Evolutionary conservation across 1,284 basidiomycete genomes (phyloP), one percentile per base, ranked within the genome.

Genomic region (Ganoderma resinaceum): DNA sequence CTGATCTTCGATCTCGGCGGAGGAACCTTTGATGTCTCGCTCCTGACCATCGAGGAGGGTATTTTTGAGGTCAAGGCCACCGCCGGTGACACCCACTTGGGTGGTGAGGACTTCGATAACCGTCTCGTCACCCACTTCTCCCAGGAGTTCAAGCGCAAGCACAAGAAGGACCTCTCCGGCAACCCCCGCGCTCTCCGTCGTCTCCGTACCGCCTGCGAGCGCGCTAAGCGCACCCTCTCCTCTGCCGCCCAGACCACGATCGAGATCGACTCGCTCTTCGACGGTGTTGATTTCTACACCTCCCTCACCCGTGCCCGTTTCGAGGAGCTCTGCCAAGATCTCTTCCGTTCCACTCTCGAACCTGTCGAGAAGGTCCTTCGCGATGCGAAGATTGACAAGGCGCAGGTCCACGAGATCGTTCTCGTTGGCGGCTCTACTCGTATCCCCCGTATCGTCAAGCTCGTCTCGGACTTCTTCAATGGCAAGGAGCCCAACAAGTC

Each of bases 11-110:
- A 99, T 87, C 90, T 99, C 63, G 97, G 97, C 75, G 97, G 97
- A 87, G 97, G 97, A 87, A 99, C 97, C 60, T 99, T 99, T 83
- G 97, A 99, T 92, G 97, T 99, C 40, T 99, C 97, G 42, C 94
- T 99, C 71, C 85, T 99, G 75, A 97, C 96, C 72, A 98, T 99
- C 72, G 96, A 98, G 82, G 97, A 98, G 84, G 97, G 96, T 82
- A 96, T 99, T 83, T 99, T 99, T 85, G 97, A 98, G 83, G 97
- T 99, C 82, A 97, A 98, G 87, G 96, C 97, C 71, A 99, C 97
- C 72, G 97, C 97, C 71, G 97, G 97, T 90, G 97, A 99, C 86
- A 99, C 97, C 71, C 97, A 99, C 83, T 88, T 99, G 81, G 97
- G 97, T 85, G 97, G 97, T 86, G 97, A 99, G 85, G 97, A 99